Conservation (phyloP, 169 alveolate species). For the Besnoitia besnoiti region DNA sequence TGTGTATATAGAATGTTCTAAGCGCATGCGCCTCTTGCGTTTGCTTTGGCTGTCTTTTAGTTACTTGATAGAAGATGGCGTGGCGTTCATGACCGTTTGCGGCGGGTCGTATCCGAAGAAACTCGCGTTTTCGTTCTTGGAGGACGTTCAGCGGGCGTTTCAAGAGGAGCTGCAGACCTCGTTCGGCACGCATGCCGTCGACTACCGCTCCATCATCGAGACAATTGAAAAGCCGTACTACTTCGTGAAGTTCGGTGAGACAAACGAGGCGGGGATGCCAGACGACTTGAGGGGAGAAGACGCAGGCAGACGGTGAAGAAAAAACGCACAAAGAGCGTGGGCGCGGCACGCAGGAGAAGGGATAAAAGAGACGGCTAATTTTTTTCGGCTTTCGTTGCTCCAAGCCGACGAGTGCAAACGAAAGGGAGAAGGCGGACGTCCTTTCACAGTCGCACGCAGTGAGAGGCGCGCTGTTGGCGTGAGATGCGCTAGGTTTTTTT, state of each 20-base stretch:
- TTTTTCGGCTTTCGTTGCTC: neutral
- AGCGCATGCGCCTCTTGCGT: neutral
- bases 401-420: neutral
- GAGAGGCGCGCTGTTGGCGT: too few species aligned
- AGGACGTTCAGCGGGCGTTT: conserved; percentile 79
- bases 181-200: conserved; percentile 80
- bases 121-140: conserved; percentile 83
- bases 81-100: conserved; percentile 79
- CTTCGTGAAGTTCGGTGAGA: conserved; percentile 83
- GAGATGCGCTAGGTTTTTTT: too few species aligned
- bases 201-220: conserved; percentile 79
- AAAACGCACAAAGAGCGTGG: neutral
- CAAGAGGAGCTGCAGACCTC: conserved; percentile 81
- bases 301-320: neutral
- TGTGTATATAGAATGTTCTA: neutral
- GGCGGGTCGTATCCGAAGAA: conserved; percentile 83
- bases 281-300: neutral
- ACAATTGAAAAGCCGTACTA: conserved; percentile 84
- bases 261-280: neutral
- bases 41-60: conserved; percentile 61
- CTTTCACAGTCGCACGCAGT: too few species aligned
- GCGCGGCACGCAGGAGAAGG: neutral
- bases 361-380: neutral
- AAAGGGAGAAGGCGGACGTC: too few species aligned
- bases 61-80: conserved; percentile 76